Conservation (phyloP, 768 basidiomycete genomes). For the Lepiota venenata region DNA sequence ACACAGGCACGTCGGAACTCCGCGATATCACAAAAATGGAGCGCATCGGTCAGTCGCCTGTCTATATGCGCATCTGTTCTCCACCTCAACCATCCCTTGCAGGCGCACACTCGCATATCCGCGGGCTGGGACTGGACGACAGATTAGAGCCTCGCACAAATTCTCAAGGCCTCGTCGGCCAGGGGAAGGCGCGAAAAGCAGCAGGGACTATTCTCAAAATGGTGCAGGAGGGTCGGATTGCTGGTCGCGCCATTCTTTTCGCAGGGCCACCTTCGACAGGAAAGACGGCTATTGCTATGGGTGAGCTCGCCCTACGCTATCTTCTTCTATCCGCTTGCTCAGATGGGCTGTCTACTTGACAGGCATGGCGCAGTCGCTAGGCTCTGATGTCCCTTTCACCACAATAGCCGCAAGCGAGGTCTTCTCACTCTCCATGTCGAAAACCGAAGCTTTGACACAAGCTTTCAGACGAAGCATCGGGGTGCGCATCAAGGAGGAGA, state of each 20-base stretch:
- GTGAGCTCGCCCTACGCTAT: constrained; percentile 38
- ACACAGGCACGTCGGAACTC: constrained; percentile 74
- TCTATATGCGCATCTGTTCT: neutral
- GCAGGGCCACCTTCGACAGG: constrained; percentile 97
- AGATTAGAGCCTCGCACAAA: constrained; percentile 85
- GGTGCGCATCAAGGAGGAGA: constrained; percentile 96
- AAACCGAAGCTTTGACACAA: constrained; percentile 97
- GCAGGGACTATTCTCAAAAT: constrained; percentile 97
- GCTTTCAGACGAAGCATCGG: constrained; percentile 96
- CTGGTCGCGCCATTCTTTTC: constrained; percentile 94
- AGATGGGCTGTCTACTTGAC: neutral
- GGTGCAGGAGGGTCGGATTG: constrained; percentile 95
- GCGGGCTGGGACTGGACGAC: constrained; percentile 91
- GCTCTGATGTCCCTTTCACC: constrained; percentile 94
- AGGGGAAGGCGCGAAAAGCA: constrained; percentile 93
- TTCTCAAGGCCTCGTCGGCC: constrained; percentile 96
- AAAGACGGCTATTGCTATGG: constrained; percentile 97
- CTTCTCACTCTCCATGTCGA: constrained; percentile 97
- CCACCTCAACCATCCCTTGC: constrained; percentile 13
- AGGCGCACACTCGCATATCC: constrained; percentile 95
- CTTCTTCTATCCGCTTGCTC: constrained; percentile 21
- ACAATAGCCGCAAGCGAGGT: constrained; percentile 98
- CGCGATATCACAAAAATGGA: constrained; percentile 92
- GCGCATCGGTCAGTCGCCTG: constrained; percentile 64
- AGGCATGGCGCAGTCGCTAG: constrained; percentile 97